Percentiles rank a stretch among this genome's conserved stretches.
These are phyloP conservation scores for Pseudotulostoma volvatum DNA, from an alignment of 495 filamentous ascomycete species.

Conservation along the genomic window DNA sequence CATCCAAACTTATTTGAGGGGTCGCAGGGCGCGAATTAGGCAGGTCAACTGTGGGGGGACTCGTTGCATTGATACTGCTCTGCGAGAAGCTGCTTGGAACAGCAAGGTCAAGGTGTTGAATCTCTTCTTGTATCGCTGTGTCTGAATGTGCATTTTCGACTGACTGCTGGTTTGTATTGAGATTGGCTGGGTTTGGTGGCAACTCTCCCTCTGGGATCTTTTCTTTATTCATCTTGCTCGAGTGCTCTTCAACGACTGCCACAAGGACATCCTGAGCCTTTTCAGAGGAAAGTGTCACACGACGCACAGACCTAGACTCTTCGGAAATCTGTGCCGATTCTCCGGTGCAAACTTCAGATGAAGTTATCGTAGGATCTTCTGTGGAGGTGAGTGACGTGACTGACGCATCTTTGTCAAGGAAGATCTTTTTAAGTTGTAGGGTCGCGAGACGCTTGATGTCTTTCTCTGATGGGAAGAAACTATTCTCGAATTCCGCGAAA, in stretches of 20 bases:
- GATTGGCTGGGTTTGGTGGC: not conserved
- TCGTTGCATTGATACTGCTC: conserved; percentile 3
- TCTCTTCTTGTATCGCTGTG: conserved; percentile 26
- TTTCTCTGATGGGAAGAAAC: conserved; percentile 93
- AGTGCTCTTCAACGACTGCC: conserved; percentile 54
- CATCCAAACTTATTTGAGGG: conserved; percentile 3
- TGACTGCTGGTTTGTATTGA: not conserved
- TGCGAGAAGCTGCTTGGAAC: conserved; percentile 29
- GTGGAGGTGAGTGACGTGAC: conserved; percentile 50
- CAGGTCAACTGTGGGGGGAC: conserved; percentile 2
- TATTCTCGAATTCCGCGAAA: conserved; percentile 79
- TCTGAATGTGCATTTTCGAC: not conserved
- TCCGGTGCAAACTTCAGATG: conserved; percentile 25
- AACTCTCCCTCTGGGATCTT: conserved; percentile 5
- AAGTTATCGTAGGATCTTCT: conserved; percentile 32
- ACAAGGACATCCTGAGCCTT: conserved; percentile 51
- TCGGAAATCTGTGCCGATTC: conserved; percentile 27
- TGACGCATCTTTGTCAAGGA: conserved; percentile 70
- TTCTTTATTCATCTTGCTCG: conserved; percentile 22
- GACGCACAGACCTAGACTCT: conserved; percentile 21
- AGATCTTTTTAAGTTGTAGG: conserved; percentile 86
- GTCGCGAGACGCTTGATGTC: conserved; percentile 87
- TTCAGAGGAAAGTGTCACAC: conserved; percentile 44
- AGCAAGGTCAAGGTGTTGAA: conserved; percentile 60
- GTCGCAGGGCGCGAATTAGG: conserved; percentile 6